Base-by-base conservation (phyloP, 768 basidiomycete genomes). In the Boletales sp. region DNA sequence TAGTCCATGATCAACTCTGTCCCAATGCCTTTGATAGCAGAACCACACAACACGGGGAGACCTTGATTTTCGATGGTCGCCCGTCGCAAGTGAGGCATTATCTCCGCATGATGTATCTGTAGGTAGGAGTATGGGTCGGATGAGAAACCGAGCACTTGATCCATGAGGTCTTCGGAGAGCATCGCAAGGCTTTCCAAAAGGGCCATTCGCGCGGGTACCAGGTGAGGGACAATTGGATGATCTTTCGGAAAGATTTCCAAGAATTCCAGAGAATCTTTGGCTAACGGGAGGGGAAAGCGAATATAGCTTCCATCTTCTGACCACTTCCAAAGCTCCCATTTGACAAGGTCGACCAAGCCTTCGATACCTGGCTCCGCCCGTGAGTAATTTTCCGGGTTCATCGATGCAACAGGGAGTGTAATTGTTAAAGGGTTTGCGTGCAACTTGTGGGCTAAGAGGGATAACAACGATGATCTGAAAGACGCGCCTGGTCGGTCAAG, bases 401-500 rank as follows among this genome's bases (percentile, higher is more conserved):
- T 89, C 0, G 90, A 91, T 2, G 91, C 82, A 46, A 94, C 73
- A 2, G 91, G 91, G 19, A 94, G 74, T 5, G 81, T 77, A 12
- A 94, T 68, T 11, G 76, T 67, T 64, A 87, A 72, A 2, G 91
- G 91, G 45, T 82, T 81, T 3, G 82, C 79, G 59, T 94, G 91
- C 35, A 94, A 74, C 34, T 82, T 76, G 65, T 92, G 80, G n/a
- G 77, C 69, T 11, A 92, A 74, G 33, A 91, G 69, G 28, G 91
- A 93, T n/a, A 75, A 57, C 7, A 91, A 56, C 1, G 90, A 90
- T 5, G 80, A 75, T 50, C 74, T 75, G 60, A 90, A 83, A 2
- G 89, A 92, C 5, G 91, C 87, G 33, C 91, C 92, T 25, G 91
- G 80, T 43, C 91, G 82, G 66, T 94, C 91, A 40, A 93, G 76